A percentile compares a stretch with the other conserved stretches of the same genome.
Evolutionary conservation across 495 filamentous ascomycete species (phyloP).

Genomic region (Xylaria bambusicola): DNA sequence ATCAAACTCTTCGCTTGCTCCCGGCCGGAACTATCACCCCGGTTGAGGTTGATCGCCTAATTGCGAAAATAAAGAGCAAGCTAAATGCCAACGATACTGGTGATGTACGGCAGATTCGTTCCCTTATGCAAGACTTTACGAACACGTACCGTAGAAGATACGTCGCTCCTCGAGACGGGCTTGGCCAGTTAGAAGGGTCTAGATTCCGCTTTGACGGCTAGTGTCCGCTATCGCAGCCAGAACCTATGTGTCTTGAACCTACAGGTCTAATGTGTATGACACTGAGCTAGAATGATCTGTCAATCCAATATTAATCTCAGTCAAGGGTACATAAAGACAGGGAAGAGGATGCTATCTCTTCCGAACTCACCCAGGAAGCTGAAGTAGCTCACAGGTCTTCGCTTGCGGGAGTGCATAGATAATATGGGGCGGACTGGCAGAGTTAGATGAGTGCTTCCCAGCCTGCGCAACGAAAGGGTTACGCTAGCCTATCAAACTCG

Average conservation of each 20-base stretch:
- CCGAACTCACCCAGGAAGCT: not conserved
- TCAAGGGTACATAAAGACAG: not conserved
- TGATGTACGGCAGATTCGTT: conserved; percentile 72
- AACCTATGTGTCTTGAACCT: not conserved
- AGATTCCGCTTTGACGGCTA: conserved; percentile 80
- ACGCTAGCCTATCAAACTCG: too few relatives aligned
- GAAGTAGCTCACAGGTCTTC: not conserved
- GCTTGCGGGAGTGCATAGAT: conserved; percentile 7
- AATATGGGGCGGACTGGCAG: not conserved
- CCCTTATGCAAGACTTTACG: conserved; percentile 92
- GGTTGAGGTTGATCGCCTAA: conserved; percentile 61
- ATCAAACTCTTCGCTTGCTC: conserved; percentile 77
- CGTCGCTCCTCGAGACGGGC: conserved; percentile 87
- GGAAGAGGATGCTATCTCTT: not conserved
- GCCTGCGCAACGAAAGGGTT: conserved; percentile 1
- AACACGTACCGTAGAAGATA: conserved; percentile 90
- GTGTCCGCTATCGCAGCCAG: not conserved
- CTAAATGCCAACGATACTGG: conserved; percentile 65
- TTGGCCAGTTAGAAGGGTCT: conserved; percentile 80
- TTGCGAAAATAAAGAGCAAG: conserved; percentile 65
- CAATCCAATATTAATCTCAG: not conserved
- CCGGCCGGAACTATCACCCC: conserved; percentile 75
- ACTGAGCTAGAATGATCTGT: conserved; percentile 6
- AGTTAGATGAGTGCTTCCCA: not conserved
- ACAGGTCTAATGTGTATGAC: not conserved